phyloP scores from a whole-genome alignment of 2,329 filamentous ascomycete species.

The Cercospora brassicicola region DNA sequence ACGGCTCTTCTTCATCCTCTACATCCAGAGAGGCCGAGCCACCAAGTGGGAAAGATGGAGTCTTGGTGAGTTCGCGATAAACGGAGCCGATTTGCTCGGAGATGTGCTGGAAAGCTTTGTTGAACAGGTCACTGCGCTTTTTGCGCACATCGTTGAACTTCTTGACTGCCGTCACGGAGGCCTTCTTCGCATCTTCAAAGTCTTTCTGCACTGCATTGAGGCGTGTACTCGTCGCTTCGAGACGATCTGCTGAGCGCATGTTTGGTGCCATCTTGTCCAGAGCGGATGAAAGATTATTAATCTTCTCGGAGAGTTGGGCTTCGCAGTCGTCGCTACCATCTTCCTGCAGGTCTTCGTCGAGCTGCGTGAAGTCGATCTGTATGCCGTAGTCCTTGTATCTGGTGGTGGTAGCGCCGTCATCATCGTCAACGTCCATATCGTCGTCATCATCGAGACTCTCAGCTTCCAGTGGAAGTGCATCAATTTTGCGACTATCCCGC shows the following conservation, averaged over 20 bases:
- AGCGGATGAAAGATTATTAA: slow-evolving; percentile 70
- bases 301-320: slow-evolving; percentile 72
- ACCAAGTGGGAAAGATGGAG: slow-evolving; percentile 87
- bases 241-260: slow-evolving; percentile 88
- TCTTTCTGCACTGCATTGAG: slow-evolving; percentile 83
- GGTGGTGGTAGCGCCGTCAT: slow-evolving; percentile 48
- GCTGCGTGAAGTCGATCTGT: slow-evolving; percentile 76
- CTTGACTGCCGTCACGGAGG: slow-evolving; percentile 73
- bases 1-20: slow-evolving; percentile 94
- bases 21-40: slow-evolving; percentile 86
- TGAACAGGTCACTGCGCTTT: slow-evolving; percentile 85
- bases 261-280: slow-evolving; percentile 95
- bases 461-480: slow-evolving; percentile 84
- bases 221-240: slow-evolving; percentile 80
- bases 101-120: slow-evolving; percentile 92
- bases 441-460: slow-evolving; percentile 70
- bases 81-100: slow-evolving; percentile 90
- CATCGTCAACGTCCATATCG: slow-evolving; percentile 89
- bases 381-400: slow-evolving; percentile 88
- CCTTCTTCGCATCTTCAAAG: slow-evolving; percentile 78
- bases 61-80: slow-evolving; percentile 92
- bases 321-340: slow-evolving; percentile 72
- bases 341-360: slow-evolving; percentile 79
- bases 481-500: slow-evolving; percentile 68
- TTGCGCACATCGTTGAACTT: slow-evolving; percentile 80